A percentile compares a stretch with the other conserved stretches of the same genome.
Conservation (phyloP, 768 basidiomycete genomes). For the Mycena amicta region DNA sequence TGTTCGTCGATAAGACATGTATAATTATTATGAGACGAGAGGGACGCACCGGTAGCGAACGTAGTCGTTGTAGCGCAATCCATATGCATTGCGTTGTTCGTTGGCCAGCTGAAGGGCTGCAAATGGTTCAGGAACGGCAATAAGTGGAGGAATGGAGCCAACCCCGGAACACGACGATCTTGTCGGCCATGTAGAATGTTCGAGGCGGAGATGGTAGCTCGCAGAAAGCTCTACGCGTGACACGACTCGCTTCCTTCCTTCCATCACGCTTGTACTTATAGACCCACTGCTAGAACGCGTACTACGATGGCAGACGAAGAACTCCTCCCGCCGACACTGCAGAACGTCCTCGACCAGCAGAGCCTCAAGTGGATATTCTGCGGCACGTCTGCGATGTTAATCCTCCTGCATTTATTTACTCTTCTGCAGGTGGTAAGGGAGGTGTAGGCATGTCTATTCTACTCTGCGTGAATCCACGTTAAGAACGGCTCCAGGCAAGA, state of each 20-base stretch:
- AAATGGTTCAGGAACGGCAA: constrained; percentile 4
- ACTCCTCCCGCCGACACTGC: constrained; percentile 79
- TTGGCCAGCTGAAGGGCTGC: constrained; percentile 83
- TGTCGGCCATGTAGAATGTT: constrained; percentile 33
- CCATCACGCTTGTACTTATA: constrained; percentile 3
- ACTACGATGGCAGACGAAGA: constrained; percentile 55
- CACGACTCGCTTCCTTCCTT: neutral
- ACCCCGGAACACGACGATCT: constrained; percentile 42
- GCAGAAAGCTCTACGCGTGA: constrained; percentile 10
- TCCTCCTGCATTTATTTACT: constrained; percentile 7
- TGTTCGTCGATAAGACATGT: constrained; percentile 30
- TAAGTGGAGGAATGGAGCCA: constrained; percentile 10
- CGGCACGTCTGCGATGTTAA: constrained; percentile 53
- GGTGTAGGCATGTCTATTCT: constrained; percentile 78
- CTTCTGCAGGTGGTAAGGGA: constrained; percentile 86
- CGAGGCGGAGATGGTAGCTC: constrained; percentile 14
- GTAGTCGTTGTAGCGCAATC: constrained; percentile 88
- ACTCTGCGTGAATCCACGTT: neutral
- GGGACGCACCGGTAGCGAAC: constrained; percentile 74
- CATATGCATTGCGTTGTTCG: constrained; percentile 88
- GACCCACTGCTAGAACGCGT: constrained; percentile 1
- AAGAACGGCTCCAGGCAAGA: constrained; percentile 70
- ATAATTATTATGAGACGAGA: neutral
- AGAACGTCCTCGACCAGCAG: constrained; percentile 93
- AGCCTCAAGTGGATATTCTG: constrained; percentile 99